Base-by-base conservation (phyloP, 83 land plant species). In the Thuja plicata region DNA sequence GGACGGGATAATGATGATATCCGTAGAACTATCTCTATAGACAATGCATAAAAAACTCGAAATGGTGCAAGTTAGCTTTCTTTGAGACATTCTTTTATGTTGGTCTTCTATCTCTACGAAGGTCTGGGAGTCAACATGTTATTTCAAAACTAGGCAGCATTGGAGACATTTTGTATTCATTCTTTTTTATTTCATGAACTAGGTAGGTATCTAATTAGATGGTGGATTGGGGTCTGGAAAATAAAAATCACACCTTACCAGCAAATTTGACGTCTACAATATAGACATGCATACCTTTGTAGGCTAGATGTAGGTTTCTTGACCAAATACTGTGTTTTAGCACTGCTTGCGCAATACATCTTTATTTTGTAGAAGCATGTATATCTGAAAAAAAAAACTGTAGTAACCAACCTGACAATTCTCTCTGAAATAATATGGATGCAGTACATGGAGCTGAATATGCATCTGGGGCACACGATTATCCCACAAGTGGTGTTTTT, bases 391-490 rank as follows among this genome's bases (percentile, higher is more conserved):
- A 32, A 7, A 10, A 37, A 1, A n/a, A n/a, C n/a, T n/a, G 79
- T 32, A 35, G 34, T 34, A 32, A 73, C 77, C 77, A 10, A 73
- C 79, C 38, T 74, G 35, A 74, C 38, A 34, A 74, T 74, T 74
- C 77, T 74, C 79, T 74, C 79, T 74, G 79, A 30, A 74, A 30
- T 74, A 32, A 74, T 79, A 17, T 73, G 41, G 60, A 55, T 62
- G 55, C 91, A 92, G 96, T 92, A 84, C 94, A 96, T 82, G 96
- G 94, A 10, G 93, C 93, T 15, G 98, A 96, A 48, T 96, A 96
- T 90, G 96, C 94, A 48, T 95, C 92, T 88, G 96, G 97, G 43
- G 98, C 98, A 66, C 98, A 97, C 88, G 97, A 95, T 70, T 96
- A 85, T 87, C 90, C 97, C 3, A 90, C 96, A 32, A 94, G 95